These are phyloP conservation scores for Salix brachista DNA, from an alignment of 345 rosid genomes.

Conservation along the genomic window DNA sequence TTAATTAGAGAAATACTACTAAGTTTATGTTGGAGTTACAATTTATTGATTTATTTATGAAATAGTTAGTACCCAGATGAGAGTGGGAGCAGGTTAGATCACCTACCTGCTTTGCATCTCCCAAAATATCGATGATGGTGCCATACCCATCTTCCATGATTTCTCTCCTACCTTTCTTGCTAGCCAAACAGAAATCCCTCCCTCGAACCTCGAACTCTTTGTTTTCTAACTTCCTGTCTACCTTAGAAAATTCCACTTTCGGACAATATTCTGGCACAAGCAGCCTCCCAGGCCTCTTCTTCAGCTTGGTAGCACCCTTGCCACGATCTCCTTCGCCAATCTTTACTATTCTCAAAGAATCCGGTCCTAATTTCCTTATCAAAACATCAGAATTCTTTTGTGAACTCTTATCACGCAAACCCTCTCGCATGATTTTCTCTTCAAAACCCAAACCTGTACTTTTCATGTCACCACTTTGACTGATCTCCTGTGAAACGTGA, in stretches of 20 bases:
- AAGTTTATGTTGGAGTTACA: not conserved
- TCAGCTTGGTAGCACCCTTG: constrained; percentile 7
- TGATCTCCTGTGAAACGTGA: not conserved
- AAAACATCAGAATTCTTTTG: not conserved
- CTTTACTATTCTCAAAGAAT: constrained; percentile 2
- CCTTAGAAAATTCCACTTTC: constrained; percentile 3
- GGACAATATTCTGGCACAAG: constrained; percentile 30
- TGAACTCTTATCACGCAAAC: not conserved
- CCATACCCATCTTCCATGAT: constrained; percentile 47
- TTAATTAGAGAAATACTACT: not conserved
- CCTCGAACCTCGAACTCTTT: constrained; percentile 39
- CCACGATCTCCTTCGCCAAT: not conserved
- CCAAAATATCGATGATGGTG: constrained; percentile 33
- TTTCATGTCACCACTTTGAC: not conserved
- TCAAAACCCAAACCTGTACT: not conserved
- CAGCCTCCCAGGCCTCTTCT: constrained; percentile 44
- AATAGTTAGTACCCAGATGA: not conserved
- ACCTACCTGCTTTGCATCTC: constrained; percentile 44
- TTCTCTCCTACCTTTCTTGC: constrained; percentile 48
- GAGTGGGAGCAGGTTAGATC: not conserved
- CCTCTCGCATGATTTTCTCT: constrained; percentile 4
- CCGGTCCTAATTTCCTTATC: not conserved
- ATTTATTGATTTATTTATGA: not conserved
- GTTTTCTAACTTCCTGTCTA: constrained; percentile 15
- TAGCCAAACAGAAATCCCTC: constrained; percentile 33